phyloP scores from a whole-genome alignment of 257 asterid species.

The Sherardia arvensis region DNA sequence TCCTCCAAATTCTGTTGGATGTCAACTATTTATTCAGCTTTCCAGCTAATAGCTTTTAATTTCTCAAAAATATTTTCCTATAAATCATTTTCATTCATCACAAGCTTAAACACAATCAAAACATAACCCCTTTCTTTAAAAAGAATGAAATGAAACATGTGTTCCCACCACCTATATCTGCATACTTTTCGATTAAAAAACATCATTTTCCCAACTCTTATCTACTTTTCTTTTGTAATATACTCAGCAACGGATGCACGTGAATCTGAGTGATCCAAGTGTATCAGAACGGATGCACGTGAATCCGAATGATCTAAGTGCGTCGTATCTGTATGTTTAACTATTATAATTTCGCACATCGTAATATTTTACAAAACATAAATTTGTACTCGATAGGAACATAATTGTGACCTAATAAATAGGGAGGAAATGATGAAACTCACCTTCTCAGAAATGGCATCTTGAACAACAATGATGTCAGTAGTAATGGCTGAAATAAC shows the following conservation, averaged over 20 bases:
- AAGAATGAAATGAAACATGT: neutral
- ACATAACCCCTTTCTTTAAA: neutral
- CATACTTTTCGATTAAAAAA: neutral
- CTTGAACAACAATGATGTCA: slow-evolving; percentile 79
- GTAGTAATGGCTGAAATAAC: slow-evolving; percentile 89
- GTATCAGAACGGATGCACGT: no score
- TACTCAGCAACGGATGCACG: neutral
- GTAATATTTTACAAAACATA: no score
- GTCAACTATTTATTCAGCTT: neutral
- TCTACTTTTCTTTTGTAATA: no score
- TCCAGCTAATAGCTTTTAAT: slow-evolving; percentile 3
- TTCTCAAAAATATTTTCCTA: neutral
- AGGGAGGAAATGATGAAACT: neutral
- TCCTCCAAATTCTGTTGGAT: neutral
- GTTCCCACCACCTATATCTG: neutral
- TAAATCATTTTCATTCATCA: neutral
- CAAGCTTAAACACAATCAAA: neutral
- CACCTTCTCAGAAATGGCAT: slow-evolving; percentile 97
- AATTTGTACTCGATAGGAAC: neutral
- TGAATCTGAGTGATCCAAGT: neutral
- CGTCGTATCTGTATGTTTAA: no score
- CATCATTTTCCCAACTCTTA: neutral
- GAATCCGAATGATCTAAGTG: no score
- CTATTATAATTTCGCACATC: no score
- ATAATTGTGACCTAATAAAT: neutral